Evolutionary conservation across 306 rosid species (phyloP).

Genomic region (Purshia tridentata): DNA sequence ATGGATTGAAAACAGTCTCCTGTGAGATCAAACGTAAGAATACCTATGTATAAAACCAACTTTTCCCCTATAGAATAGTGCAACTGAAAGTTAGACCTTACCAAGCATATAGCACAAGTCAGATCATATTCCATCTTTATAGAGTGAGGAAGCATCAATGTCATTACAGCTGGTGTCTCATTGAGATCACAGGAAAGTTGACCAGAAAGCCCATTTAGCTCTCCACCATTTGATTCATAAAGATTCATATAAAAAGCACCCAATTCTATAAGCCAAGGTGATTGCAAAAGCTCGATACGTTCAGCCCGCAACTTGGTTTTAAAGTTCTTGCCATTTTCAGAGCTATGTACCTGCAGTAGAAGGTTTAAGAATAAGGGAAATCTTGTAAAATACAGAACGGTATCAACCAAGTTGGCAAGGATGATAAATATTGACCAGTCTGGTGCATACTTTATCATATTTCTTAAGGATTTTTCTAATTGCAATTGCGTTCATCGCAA

Average conservation of each 20-base stretch:
- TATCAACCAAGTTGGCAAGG: constrained; percentile 8
- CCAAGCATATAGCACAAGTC: constrained; percentile 90
- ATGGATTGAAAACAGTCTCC: constrained; percentile 78
- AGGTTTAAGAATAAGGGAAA: constrained; percentile 13
- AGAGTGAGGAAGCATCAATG: constrained; percentile 68
- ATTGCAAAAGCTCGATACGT: constrained; percentile 79
- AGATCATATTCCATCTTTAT: constrained; percentile 66
- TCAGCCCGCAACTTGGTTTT: constrained; percentile 70
- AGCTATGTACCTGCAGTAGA: constrained; percentile 59
- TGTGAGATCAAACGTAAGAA: constrained; percentile 33
- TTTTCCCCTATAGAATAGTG: not conserved
- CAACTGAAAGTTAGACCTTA: constrained; percentile 39
- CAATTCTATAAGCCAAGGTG: constrained; percentile 91
- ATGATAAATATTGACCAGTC: not conserved
- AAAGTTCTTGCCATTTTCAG: constrained; percentile 69
- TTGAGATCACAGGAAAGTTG: constrained; percentile 56
- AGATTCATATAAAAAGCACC: constrained; percentile 84
- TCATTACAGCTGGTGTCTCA: constrained; percentile 44
- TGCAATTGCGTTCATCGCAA: constrained; percentile 80
- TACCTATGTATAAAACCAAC: constrained; percentile 7
- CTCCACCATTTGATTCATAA: constrained; percentile 41
- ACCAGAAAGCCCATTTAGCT: constrained; percentile 47
- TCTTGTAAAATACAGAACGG: constrained; percentile 7
- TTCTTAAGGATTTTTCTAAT: constrained; percentile 90
- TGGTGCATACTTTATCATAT: constrained; percentile 74